phyloP scores from a whole-genome alignment of 2,329 filamentous ascomycete genomes.

The Leptographium lundbergii region DNA sequence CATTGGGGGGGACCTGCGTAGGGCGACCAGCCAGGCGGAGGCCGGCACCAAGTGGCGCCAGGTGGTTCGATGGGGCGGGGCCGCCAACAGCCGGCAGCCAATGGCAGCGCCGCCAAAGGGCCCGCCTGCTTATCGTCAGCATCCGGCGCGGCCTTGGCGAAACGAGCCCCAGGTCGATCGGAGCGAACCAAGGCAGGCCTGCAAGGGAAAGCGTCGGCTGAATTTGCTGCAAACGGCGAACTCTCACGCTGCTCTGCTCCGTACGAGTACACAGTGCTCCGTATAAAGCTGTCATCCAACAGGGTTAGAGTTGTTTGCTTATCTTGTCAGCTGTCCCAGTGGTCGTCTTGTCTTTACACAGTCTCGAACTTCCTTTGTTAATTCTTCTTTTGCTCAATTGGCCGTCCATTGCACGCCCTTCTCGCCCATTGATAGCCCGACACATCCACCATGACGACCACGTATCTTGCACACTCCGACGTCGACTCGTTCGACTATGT shows the following conservation, averaged over 20 bases:
- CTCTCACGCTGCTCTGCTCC: neutral
- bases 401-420: neutral
- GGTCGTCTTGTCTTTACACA: too few species aligned
- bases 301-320: neutral
- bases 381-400: too few species aligned
- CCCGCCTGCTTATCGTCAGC: neutral
- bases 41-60: neutral
- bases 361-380: too few species aligned
- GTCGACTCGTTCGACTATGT: conserved; percentile 68
- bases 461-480: conserved; percentile 49
- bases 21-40: neutral
- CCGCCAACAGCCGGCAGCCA: neutral
- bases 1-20: neutral
- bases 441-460: conserved; percentile 47
- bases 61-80: neutral
- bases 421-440: neutral
- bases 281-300: neutral
- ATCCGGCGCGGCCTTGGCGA: neutral
- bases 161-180: neutral
- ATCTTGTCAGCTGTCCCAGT: too few species aligned
- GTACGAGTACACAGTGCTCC: too few species aligned
- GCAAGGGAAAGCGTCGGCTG: neutral
- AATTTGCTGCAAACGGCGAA: neutral
- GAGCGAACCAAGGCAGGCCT: neutral
- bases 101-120: neutral